phyloP scores from a whole-genome alignment of 768 basidiomycete species.

The Termitomyces sp. region DNA sequence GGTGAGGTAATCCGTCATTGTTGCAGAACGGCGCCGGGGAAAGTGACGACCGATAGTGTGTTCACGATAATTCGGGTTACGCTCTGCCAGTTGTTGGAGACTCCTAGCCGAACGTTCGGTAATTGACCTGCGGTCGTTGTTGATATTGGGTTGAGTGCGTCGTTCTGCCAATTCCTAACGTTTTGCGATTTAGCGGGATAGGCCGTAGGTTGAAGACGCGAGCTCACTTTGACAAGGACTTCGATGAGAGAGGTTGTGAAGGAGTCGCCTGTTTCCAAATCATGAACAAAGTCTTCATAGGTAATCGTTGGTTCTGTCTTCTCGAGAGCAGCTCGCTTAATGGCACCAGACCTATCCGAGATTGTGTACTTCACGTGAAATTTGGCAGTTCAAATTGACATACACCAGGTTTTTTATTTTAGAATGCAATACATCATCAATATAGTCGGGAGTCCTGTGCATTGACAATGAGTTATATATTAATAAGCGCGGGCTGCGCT shows the following conservation, averaged over 20 bases:
- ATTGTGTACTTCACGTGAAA: slow-evolving; percentile 1
- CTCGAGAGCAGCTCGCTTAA: slow-evolving; percentile 66
- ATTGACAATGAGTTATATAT: slow-evolving; percentile 11
- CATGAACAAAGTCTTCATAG: slow-evolving; percentile 74
- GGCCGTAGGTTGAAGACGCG: not conserved
- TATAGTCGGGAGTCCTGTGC: slow-evolving; percentile 65
- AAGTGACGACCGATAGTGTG: slow-evolving; percentile 28
- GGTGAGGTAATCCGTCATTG: slow-evolving; percentile 51
- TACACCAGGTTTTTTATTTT: slow-evolving; percentile 82
- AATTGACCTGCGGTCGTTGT: slow-evolving; percentile 65
- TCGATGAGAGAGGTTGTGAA: slow-evolving; percentile 77
- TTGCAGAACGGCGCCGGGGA: slow-evolving; percentile 33
- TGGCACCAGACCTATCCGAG: slow-evolving; percentile 58
- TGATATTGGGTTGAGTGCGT: slow-evolving; percentile 44
- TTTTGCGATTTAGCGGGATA: not conserved
- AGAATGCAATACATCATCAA: slow-evolving; percentile 67
- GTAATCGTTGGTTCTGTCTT: slow-evolving; percentile 60
- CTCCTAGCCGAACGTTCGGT: slow-evolving; percentile 65
- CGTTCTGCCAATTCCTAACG: slow-evolving; percentile 75
- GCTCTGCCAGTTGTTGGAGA: slow-evolving; percentile 53
- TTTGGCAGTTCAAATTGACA: slow-evolving; percentile 22
- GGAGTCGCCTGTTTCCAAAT: slow-evolving; percentile 74
- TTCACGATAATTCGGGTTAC: slow-evolving; percentile 51
- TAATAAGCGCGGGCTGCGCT: slow-evolving; percentile 10
- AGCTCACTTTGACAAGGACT: slow-evolving; percentile 70